These are phyloP conservation scores for Solanum aculeatissimum DNA, from an alignment of 305 asterid genomes.

Conservation along the genomic window DNA sequence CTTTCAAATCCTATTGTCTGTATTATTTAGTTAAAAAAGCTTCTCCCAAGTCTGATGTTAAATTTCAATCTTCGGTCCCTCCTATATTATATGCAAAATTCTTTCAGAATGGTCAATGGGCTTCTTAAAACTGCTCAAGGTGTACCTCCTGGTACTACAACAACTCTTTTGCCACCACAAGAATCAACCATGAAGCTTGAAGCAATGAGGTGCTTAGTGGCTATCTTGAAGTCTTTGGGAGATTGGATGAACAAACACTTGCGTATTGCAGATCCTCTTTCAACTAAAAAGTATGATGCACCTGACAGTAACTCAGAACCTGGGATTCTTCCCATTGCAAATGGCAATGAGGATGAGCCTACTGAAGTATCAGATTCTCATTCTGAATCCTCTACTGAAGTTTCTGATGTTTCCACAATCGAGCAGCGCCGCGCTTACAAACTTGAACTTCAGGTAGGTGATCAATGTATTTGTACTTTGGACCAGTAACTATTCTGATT, in stretches of 20 bases:
- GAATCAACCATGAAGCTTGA: conserved; percentile 80
- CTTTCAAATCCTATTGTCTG: background rate
- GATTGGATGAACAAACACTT: conserved; percentile 98
- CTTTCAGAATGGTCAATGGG: conserved; percentile 92
- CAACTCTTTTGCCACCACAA: conserved; percentile 83
- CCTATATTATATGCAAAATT: conserved; percentile 5
- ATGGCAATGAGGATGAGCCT: conserved; percentile 70
- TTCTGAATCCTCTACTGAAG: conserved; percentile 80
- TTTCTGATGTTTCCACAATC: conserved; percentile 81
- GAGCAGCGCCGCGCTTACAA: conserved; percentile 99
- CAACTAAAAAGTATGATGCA: conserved; percentile 55
- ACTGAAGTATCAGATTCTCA: conserved; percentile 72
- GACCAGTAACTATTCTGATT: conserved; percentile 1
- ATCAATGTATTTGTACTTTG: conserved; percentile 9
- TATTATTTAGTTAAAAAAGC: background rate
- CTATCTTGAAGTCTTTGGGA: conserved; percentile 89
- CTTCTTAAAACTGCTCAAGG: conserved; percentile 99
- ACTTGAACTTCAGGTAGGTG: conserved; percentile 88
- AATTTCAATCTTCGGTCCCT: background rate
- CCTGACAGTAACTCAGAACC: conserved; percentile 54
- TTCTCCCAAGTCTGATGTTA: background rate
- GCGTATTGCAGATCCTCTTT: conserved; percentile 77
- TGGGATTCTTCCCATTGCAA: conserved; percentile 41
- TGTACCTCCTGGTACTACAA: conserved; percentile 78
- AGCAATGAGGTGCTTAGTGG: conserved; percentile 92